Conservation (phyloP, 2,329 filamentous ascomycete species). For the Rasamsonia emersonii region DNA sequence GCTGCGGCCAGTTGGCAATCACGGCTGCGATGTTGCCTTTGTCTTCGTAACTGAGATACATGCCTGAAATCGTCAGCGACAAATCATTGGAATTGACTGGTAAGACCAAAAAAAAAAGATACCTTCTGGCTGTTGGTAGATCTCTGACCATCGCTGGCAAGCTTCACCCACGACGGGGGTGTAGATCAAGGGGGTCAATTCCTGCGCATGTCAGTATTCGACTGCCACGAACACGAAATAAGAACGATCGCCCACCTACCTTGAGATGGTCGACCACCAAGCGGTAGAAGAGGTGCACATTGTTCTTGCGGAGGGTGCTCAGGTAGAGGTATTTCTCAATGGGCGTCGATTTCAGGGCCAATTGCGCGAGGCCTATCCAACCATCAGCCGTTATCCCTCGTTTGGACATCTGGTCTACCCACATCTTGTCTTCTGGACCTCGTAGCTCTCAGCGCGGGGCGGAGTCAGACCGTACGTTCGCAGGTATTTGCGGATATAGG, state of each 20-base stretch:
- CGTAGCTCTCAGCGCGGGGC: slow-evolving; percentile 40
- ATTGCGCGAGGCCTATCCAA: slow-evolving; percentile 33
- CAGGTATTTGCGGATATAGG: slow-evolving; percentile 44
- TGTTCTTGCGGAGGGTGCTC: slow-evolving; percentile 42
- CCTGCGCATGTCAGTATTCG: slow-evolving; percentile 19
- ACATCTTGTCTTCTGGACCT: slow-evolving; percentile 42
- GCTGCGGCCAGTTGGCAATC: slow-evolving; percentile 85
- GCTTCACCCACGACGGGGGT: slow-evolving; percentile 69
- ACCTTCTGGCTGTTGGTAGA: slow-evolving; percentile 92
- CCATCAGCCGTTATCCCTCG: slow-evolving; percentile 4
- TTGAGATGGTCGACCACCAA: slow-evolving; percentile 40
- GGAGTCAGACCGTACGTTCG: slow-evolving; percentile 44
- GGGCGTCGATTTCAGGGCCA: slow-evolving; percentile 37
- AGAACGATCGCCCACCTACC: too few species aligned
- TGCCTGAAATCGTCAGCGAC: slow-evolving; percentile 33
- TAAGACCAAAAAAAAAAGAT: slow-evolving; percentile 11
- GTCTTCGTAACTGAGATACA: slow-evolving; percentile 95
- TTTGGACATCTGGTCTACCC: slow-evolving; percentile 9
- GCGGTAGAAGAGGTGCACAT: slow-evolving; percentile 46
- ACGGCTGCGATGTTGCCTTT: slow-evolving; percentile 81
- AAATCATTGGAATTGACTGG: background rate
- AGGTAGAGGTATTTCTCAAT: slow-evolving; percentile 45
- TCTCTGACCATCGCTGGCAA: slow-evolving; percentile 89
- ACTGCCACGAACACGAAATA: too few species aligned
- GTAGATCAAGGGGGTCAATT: slow-evolving; percentile 43